phyloP scores from a whole-genome alignment of 2,329 filamentous ascomycete species.

The Rhynchosporium graminicola region DNA sequence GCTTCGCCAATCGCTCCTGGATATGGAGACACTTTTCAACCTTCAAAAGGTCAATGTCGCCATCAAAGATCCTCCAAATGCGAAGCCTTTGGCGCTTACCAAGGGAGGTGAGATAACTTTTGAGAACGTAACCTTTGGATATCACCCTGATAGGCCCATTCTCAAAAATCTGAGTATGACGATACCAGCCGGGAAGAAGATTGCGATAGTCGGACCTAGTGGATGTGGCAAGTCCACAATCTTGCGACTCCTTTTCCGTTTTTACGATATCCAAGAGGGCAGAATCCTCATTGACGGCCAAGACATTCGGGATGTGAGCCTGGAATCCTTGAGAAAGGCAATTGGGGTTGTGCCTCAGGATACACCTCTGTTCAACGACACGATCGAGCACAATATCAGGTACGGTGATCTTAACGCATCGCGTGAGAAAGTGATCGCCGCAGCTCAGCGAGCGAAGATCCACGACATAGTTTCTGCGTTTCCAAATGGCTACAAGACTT shows the following conservation, averaged over 20 bases:
- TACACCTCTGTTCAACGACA: constrained; percentile 95
- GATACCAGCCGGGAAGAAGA: constrained; percentile 93
- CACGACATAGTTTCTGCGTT: constrained; percentile 79
- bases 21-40: constrained; percentile 99
- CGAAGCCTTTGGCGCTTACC: constrained; percentile 69
- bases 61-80: constrained; percentile 75
- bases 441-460: constrained; percentile 80
- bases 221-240: constrained; percentile 97
- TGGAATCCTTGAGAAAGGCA: constrained; percentile 79
- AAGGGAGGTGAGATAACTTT: constrained; percentile 89
- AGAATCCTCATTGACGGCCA: constrained; percentile 91
- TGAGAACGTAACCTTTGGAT: constrained; percentile 93
- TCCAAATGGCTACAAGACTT: constrained; percentile 86
- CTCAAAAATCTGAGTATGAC: constrained; percentile 81
- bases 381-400: constrained; percentile 91
- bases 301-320: constrained; percentile 78
- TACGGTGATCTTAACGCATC: constrained; percentile 83
- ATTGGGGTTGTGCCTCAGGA: constrained; percentile 98
- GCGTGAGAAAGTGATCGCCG: constrained; percentile 70
- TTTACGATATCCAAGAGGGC: constrained; percentile 84
- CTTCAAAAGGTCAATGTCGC: constrained; percentile 93
- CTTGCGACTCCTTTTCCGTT: constrained; percentile 86
- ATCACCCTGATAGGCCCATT: constrained; percentile 83
- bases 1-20: constrained; percentile 87
- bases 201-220: constrained; percentile 91